Conservation (phyloP, 1,284 basidiomycete species). For the Malassezia slooffiae region DNA sequence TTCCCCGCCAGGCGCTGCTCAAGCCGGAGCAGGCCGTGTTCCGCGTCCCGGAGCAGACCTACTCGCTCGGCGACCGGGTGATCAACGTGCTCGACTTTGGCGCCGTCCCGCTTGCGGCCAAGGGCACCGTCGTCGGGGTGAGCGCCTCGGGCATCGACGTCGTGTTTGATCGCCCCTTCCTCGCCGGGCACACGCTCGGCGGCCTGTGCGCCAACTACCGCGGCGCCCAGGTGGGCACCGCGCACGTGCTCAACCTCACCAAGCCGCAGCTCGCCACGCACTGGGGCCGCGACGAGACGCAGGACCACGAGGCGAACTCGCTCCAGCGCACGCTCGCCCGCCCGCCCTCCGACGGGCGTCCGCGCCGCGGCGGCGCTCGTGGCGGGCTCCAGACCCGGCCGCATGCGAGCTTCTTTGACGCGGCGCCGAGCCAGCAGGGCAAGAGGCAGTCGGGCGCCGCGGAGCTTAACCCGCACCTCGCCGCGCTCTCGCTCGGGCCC, state of each 20-base stretch:
- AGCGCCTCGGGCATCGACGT: constrained; percentile 73
- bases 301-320: not conserved
- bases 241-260: constrained; percentile 38
- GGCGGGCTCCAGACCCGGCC: too few relatives aligned
- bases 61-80: constrained; percentile 84
- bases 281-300: constrained; percentile 3
- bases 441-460: too few relatives aligned
- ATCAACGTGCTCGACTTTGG: constrained; percentile 87
- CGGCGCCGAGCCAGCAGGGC: too few relatives aligned
- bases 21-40: constrained; percentile 85
- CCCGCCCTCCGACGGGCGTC: not conserved
- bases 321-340: constrained; percentile 7
- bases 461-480: too few relatives aligned
- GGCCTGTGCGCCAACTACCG: constrained; percentile 48
- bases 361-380: too few relatives aligned
- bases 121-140: constrained; percentile 85
- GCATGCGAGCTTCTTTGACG: constrained; percentile 1
- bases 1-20: constrained; percentile 84
- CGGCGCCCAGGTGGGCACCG: constrained; percentile 27
- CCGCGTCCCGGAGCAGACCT: constrained; percentile 79
- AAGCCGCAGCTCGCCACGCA: constrained; percentile 32
- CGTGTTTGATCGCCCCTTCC: constrained; percentile 91
- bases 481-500: too few relatives aligned
- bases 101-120: constrained; percentile 78
- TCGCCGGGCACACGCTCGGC: constrained; percentile 78